Evolutionary conservation across 1,139 yeast species (phyloP), one percentile per base, ranked within the genome.

Genomic region (Zygoascus sp.): DNA sequence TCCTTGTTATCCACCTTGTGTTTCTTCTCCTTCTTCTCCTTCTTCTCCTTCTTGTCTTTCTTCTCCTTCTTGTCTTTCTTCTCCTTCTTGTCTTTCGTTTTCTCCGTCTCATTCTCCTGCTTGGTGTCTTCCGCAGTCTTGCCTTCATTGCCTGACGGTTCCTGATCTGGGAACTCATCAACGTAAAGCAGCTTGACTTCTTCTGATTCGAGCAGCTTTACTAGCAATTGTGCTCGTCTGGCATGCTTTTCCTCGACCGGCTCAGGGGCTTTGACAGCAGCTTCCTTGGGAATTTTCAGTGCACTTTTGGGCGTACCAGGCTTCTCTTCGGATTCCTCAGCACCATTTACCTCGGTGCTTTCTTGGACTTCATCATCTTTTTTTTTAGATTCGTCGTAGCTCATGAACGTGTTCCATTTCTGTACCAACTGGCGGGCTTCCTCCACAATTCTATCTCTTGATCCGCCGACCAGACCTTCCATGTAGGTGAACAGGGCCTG

Each of bases 391-490:
- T 54, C 58, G 27, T 55, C 51, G 49, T 55, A 54, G 30, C 52
- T 50, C 67, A 76, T 75, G 49, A 71, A 64, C 23, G 62, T 65
- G 54, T 83, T 84, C 92, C 94, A 85, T 44, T 68, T 64, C 1
- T 62, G 63, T 15, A 81, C 67, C 3, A 76, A 73, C 9, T 59
- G 67, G 49, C 65, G 67, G 59, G 83, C 74, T 13, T 77, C 80
- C 3, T 69, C 75, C 8, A 76, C 65, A 15, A 87, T 64, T 53
- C 95, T 70, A 16, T 70, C 77, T 53, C 81, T 69, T 5, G 86
- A 76, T 0, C 86, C 88, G 2, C 96, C 96, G 62, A 83, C 87
- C 27, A 88, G 61, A 2, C 87, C 87, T 36, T 72, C 75, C 43
- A 88, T 66, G 60, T 90, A 90, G 8, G 64, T 64, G 16, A 73